Conservation (phyloP, 257 asterid genomes). For the Linaria vulgaris region DNA sequence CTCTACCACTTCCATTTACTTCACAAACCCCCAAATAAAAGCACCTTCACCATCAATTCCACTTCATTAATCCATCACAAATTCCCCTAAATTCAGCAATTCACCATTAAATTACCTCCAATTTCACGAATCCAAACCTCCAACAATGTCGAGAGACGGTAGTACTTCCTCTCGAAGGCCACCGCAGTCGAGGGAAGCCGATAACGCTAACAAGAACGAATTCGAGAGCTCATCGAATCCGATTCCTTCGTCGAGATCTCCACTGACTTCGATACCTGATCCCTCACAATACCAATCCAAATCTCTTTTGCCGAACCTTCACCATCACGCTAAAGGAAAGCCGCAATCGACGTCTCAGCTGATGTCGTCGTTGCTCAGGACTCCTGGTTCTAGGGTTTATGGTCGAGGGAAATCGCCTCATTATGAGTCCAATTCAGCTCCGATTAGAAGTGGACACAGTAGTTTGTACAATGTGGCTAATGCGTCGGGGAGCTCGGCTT, state of each 20-base stretch:
- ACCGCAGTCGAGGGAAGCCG: slow-evolving; percentile 25
- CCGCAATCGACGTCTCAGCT: slow-evolving; percentile 29
- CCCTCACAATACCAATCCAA: slow-evolving; percentile 54
- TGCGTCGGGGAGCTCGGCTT: slow-evolving; percentile 19
- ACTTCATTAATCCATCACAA: neutral
- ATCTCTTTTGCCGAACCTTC: slow-evolving; percentile 19
- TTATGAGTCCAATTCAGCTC: slow-evolving; percentile 59
- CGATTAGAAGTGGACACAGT: slow-evolving; percentile 31
- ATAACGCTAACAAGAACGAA: slow-evolving; percentile 50
- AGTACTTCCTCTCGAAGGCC: slow-evolving; percentile 24
- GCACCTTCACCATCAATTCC: slow-evolving; percentile 6
- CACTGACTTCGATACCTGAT: slow-evolving; percentile 68
- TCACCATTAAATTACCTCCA: neutral
- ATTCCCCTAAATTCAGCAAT: neutral
- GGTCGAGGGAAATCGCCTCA: slow-evolving; percentile 32
- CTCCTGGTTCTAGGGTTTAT: slow-evolving; percentile 43
- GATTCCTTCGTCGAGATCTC: slow-evolving; percentile 48
- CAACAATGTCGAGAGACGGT: slow-evolving; percentile 37
- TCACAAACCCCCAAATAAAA: slow-evolving; percentile 23
- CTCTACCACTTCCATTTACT: neutral
- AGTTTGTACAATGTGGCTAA: slow-evolving; percentile 38
- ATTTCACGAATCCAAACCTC: slow-evolving; percentile 11
- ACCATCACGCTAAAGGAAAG: slow-evolving; percentile 23
- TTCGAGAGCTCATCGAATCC: slow-evolving; percentile 28
- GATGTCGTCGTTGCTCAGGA: slow-evolving; percentile 29